Percentiles rank a stretch among this genome's conserved stretches.
phyloP scores from a whole-genome alignment of 2,329 filamentous ascomycete genomes.

The Ampelomyces quisqualis region DNA sequence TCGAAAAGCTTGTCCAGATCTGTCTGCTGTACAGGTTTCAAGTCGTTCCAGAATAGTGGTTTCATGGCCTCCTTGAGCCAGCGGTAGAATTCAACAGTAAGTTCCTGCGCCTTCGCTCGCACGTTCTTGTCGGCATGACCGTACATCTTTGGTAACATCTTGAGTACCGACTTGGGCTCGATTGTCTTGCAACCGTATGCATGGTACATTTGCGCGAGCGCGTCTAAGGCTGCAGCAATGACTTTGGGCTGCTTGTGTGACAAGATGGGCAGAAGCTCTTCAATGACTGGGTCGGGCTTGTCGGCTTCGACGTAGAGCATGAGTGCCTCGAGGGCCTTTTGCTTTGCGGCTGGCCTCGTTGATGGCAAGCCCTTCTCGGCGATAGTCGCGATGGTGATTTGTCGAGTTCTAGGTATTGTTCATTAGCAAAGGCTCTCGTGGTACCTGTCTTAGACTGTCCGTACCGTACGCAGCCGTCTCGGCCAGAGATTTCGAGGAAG shows the following conservation, averaged over 20 bases:
- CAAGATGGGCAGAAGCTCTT: constrained; percentile 81
- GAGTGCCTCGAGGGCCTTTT: constrained; percentile 80
- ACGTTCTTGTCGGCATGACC: constrained; percentile 98
- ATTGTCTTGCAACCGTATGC: constrained; percentile 93
- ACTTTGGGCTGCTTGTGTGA: constrained; percentile 91
- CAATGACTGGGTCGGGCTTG: constrained; percentile 78
- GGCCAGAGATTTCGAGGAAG: constrained; percentile 87
- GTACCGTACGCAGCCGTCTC: constrained; percentile 71
- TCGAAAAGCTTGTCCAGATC: constrained; percentile 95
- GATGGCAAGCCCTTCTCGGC: constrained; percentile 90
- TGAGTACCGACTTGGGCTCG: constrained; percentile 89
- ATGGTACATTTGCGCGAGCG: constrained; percentile 81
- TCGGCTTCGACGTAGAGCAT: constrained; percentile 90
- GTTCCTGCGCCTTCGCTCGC: constrained; percentile 84
- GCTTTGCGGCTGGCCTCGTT: constrained; percentile 83
- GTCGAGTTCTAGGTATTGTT: constrained; percentile 62
- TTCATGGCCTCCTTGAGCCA: constrained; percentile 99
- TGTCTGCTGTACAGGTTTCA: constrained; percentile 92
- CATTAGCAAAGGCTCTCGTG: constrained; percentile 12
- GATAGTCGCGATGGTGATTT: constrained; percentile 72
- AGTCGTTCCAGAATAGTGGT: constrained; percentile 91
- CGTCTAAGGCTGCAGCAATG: constrained; percentile 71
- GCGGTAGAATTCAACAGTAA: constrained; percentile 91
- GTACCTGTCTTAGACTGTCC: constrained; percentile 11
- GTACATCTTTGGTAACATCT: constrained; percentile 84